A percentile compares a stretch with the other conserved stretches of the same genome.
Conservation (phyloP, 768 basidiomycete species). For the Phlebiopsis flavidoalba region DNA sequence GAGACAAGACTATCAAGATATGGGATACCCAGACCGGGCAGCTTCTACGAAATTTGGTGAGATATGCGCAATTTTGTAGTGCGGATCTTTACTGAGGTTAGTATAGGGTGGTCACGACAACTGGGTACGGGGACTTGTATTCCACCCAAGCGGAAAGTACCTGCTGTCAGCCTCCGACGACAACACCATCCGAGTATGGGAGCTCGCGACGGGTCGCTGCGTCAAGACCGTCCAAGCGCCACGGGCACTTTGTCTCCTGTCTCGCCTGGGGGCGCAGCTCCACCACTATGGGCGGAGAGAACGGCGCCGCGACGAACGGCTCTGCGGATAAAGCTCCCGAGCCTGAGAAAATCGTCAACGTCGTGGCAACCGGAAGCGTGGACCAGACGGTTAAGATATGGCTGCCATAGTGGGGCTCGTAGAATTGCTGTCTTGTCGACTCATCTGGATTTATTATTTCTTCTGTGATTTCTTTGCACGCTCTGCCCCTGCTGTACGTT, state of each 20-base stretch:
- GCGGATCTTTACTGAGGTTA: not conserved
- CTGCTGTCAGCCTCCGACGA: conserved; percentile 91
- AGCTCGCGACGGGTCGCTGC: conserved; percentile 79
- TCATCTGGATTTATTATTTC: conserved; percentile 11
- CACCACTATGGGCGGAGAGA: conserved; percentile 31
- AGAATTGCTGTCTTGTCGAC: conserved; percentile 7
- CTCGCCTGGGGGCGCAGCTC: conserved; percentile 74
- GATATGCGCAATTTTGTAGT: conserved; percentile 16
- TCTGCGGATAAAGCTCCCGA: conserved; percentile 19
- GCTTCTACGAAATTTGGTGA: conserved; percentile 68
- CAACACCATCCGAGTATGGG: conserved; percentile 89
- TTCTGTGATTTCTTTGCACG: conserved; percentile 8
- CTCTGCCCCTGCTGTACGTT: conserved; percentile 12
- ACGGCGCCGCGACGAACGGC: conserved; percentile 33
- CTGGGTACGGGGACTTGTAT: conserved; percentile 84
- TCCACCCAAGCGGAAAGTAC: conserved; percentile 87
- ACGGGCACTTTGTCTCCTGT: conserved; percentile 77
- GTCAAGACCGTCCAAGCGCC: conserved; percentile 85
- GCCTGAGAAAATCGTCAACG: conserved; percentile 59
- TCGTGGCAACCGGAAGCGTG: conserved; percentile 63
- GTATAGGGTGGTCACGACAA: conserved; percentile 75
- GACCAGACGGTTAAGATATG: conserved; percentile 66
- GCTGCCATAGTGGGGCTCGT: conserved; percentile 39
- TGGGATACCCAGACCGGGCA: conserved; percentile 88
- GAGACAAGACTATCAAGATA: conserved; percentile 89